Percentiles rank a stretch among this genome's conserved stretches.
Evolutionary conservation across 305 asterid species (phyloP).

Genomic region (Petunia hybrid): DNA sequence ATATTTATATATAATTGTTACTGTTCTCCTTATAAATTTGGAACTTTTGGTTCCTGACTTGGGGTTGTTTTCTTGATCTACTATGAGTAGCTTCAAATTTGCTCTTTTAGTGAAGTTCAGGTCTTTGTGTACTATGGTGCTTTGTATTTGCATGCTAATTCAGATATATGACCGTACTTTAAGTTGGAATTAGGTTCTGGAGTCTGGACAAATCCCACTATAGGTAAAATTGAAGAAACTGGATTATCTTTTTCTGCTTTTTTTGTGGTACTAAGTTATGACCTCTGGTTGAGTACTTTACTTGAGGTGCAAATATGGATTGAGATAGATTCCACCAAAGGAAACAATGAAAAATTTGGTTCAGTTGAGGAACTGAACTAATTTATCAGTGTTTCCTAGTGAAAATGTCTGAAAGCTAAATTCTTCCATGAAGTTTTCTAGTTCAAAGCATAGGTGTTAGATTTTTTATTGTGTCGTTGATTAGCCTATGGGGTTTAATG

Average conservation of each 20-base stretch:
- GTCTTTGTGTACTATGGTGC: not conserved
- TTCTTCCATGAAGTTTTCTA: not conserved
- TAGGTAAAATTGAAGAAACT: not conserved
- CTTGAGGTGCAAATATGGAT: not conserved
- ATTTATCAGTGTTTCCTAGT: not conserved
- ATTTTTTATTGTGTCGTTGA: not conserved
- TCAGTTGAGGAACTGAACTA: not conserved
- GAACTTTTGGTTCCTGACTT: not conserved
- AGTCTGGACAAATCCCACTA: not conserved
- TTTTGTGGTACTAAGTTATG: not conserved
- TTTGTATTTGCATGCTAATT: not conserved
- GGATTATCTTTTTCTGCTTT: not conserved
- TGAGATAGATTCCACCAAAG: not conserved
- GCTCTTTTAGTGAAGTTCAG: not conserved
- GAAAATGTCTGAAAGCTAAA: slow-evolving; percentile 9
- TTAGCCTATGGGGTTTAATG: not conserved
- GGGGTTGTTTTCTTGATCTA: slow-evolving; percentile 24
- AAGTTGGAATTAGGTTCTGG: not conserved
- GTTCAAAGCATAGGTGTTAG: slow-evolving; percentile 9
- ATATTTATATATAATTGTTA: not conserved
- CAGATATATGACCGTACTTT: not conserved
- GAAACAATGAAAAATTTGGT: not conserved
- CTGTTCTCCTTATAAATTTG: not conserved
- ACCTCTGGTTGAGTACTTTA: not conserved
- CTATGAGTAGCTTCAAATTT: slow-evolving; percentile 18